A percentile compares a stretch with the other conserved stretches of the same genome.
These are phyloP conservation scores for Arxiozyma heterogenica DNA, from an alignment of 1,139 yeast genomes.

Conservation along the genomic window DNA sequence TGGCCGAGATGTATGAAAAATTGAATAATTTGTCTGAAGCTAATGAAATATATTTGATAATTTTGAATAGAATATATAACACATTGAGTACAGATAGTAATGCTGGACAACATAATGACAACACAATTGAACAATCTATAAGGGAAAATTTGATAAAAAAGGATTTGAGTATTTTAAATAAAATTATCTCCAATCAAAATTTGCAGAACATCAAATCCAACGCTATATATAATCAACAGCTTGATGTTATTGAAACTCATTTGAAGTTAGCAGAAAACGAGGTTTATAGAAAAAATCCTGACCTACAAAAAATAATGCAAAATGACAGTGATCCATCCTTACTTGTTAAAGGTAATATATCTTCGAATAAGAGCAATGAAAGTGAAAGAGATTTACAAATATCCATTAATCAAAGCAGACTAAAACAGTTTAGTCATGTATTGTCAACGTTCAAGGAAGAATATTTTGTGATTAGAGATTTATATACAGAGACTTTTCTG, in stretches of 20 bases:
- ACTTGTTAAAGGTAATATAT: slow-evolving; percentile 6
- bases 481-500: slow-evolving; percentile 55
- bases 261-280: slow-evolving; percentile 56
- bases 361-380: neutral
- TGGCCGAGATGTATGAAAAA: slow-evolving; percentile 78
- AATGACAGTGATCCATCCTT: neutral
- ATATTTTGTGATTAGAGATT: slow-evolving; percentile 60
- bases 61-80: slow-evolving; percentile 51
- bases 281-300: slow-evolving; percentile 30
- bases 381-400: neutral
- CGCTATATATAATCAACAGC: slow-evolving; percentile 41
- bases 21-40: slow-evolving; percentile 54
- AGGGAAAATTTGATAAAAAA: slow-evolving; percentile 53
- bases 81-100: slow-evolving; percentile 32
- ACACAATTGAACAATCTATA: slow-evolving; percentile 21
- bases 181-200: slow-evolving; percentile 47
- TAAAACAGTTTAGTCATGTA: slow-evolving; percentile 29
- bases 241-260: slow-evolving; percentile 53
- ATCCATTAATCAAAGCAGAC: neutral
- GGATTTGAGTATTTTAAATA: slow-evolving; percentile 58
- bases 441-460: slow-evolving; percentile 64
- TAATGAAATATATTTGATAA: slow-evolving; percentile 51
- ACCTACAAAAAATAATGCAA: neutral
- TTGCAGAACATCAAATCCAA: slow-evolving; percentile 10
- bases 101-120: slow-evolving; percentile 9